Evolutionary conservation across 129 eudicot species (phyloP).

Genomic region (Flaveria robusta): DNA sequence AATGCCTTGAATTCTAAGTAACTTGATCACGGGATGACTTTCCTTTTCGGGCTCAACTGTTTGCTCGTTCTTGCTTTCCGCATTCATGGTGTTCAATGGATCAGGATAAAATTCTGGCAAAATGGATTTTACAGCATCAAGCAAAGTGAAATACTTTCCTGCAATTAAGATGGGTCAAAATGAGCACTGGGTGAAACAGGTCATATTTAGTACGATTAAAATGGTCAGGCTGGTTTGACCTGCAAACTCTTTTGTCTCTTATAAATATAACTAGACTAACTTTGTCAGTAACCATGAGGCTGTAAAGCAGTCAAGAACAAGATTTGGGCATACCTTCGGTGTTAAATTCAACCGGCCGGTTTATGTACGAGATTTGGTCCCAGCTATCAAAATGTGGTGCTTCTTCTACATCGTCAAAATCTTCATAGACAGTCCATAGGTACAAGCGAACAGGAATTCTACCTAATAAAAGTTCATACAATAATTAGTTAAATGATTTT

Average conservation of each 20-base stretch:
- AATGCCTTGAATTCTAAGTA: conserved; percentile 85
- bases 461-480: conserved; percentile 51
- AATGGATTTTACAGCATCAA: conserved; percentile 71
- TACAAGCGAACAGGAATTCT: conserved; percentile 90
- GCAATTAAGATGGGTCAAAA: conserved; percentile 30
- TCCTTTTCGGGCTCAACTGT: conserved; percentile 23
- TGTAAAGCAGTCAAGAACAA: background rate
- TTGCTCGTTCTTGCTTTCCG: conserved; percentile 38
- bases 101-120: conserved; percentile 65
- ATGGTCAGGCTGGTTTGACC: background rate
- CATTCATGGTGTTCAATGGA: conserved; percentile 6
- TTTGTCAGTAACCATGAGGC: background rate
- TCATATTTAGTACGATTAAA: background rate
- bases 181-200: background rate
- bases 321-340: conserved; percentile 58
- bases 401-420: conserved; percentile 69
- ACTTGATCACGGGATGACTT: conserved; percentile 50
- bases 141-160: conserved; percentile 72
- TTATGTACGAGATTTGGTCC: conserved; percentile 85
- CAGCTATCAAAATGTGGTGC: conserved; percentile 74
- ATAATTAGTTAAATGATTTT: background rate
- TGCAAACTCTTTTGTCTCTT: background rate
- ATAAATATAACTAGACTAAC: background rate
- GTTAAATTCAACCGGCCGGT: conserved; percentile 74
- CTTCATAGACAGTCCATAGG: conserved; percentile 50